Evolutionary conservation across 192 early-diverging fungal species (phyloP), one percentile per base, ranked within the genome.

Genomic region (Entomortierella lignicola): DNA sequence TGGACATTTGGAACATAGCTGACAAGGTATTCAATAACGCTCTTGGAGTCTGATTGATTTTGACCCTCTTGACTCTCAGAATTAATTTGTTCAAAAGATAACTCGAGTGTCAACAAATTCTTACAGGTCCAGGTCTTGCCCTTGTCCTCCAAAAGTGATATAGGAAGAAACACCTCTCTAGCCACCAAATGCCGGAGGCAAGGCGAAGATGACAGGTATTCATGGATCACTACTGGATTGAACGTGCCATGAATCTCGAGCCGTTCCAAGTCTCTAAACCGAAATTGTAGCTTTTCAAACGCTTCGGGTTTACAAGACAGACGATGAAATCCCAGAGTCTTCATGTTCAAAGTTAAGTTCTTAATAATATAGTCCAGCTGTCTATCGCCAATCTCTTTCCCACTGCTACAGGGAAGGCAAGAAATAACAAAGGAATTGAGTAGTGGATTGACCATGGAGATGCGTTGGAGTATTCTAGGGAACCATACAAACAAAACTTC

Each of bases 371-470:
- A 54, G 23, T 20, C 4, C 34, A 69, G 0, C 41, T 56, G 52
- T 4, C 15, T 18, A 23, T 25, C 43, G 26, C 4, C 39, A 23
- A 23, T 25, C 39, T 7, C 5, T 13, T 10, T n/a, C n/a, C n/a
- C n/a, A n/a, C n/a, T n/a, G n/a, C 34, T 31, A 23, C n/a, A 23
- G 37, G 26, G 11, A 32, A 20, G 13, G 43, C 32, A 21, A 8
- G 59, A 44, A 48, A 56, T 55, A 17, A 21, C 25, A 4, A 71
- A 29, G 17, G 39, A 27, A 4, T 31, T 21, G 25, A 71, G 53
- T 27, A 31, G 11, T 5, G 60, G 69, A 26, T 63, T 63, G 59
- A 47, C 3, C 21, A 30, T 71, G 57, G 59, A 37, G 21, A 70
- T 17, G 47, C 21, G 18, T 25, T 42, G 54, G 20, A 69, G 60